These are phyloP conservation scores for Colletotrichum neosansevieriae DNA, from an alignment of 2,329 filamentous ascomycete species.

Conservation along the genomic window DNA sequence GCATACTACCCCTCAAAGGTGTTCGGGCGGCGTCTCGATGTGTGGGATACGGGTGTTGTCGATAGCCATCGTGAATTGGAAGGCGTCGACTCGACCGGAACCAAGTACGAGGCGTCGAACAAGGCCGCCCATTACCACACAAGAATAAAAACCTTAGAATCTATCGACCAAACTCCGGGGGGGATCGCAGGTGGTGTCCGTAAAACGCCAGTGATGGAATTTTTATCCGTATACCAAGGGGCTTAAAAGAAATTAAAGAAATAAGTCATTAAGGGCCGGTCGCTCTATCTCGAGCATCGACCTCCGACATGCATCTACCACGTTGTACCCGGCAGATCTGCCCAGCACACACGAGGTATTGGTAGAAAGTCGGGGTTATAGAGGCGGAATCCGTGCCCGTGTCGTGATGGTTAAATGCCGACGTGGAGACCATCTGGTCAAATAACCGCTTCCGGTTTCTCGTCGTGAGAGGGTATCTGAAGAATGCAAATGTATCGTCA, in stretches of 20 bases:
- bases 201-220: constrained; percentile 39
- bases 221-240: constrained; percentile 43
- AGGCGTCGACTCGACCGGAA: background rate
- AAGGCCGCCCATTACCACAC: constrained; percentile 3
- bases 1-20: background rate
- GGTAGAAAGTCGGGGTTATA: background rate
- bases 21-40: background rate
- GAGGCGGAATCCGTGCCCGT: constrained; percentile 18
- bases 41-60: background rate
- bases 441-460: constrained; percentile 40
- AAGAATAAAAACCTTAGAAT: constrained; percentile 32
- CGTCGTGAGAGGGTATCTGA: constrained; percentile 42
- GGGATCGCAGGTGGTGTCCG: constrained; percentile 31
- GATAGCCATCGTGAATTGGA: background rate
- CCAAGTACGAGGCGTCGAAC: background rate
- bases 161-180: constrained; percentile 40
- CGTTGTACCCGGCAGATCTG: too few species aligned
- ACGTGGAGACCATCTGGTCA: constrained; percentile 36
- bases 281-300: background rate
- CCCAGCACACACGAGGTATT: background rate
- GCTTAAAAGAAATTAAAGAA: constrained; percentile 42
- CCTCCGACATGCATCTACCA: background rate
- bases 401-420: constrained; percentile 38
- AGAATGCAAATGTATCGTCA: constrained; percentile 43
- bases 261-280: constrained; percentile 41